Percentiles rank a stretch among this genome's conserved stretches.
phyloP scores from a whole-genome alignment of 768 basidiomycete species.

The Suillus discolor region DNA sequence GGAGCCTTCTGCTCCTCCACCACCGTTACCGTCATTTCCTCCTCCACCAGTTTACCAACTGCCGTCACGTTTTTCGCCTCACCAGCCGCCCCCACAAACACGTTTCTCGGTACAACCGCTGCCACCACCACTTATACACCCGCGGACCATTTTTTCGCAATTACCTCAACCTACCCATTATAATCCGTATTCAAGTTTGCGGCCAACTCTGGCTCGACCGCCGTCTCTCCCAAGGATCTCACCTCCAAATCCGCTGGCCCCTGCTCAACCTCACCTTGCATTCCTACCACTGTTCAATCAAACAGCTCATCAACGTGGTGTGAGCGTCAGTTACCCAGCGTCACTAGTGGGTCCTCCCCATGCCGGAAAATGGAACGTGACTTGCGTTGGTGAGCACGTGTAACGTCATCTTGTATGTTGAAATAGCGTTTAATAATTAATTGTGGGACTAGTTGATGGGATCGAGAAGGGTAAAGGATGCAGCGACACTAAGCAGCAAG shows the following conservation, averaged over 20 bases:
- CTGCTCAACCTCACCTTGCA: constrained; percentile 63
- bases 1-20: constrained; percentile 19
- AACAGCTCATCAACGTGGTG: constrained; percentile 64
- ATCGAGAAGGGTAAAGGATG: constrained; percentile 65
- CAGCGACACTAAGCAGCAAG: constrained; percentile 72
- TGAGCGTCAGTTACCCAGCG: constrained; percentile 62
- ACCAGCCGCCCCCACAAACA: constrained; percentile 27
- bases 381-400: constrained; percentile 62
- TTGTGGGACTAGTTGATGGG: constrained; percentile 57
- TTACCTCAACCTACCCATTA: constrained; percentile 28
- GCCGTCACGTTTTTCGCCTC: constrained; percentile 29
- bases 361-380: constrained; percentile 65
- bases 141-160: constrained; percentile 17
- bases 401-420: background rate
- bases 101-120: constrained; percentile 32
- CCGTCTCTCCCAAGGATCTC: constrained; percentile 38
- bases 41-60: constrained; percentile 33
- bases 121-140: constrained; percentile 14
- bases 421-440: constrained; percentile 7
- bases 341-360: constrained; percentile 67
- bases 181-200: constrained; percentile 27
- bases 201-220: constrained; percentile 26
- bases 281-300: constrained; percentile 79
- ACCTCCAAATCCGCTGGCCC: constrained; percentile 56
- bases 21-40: constrained; percentile 17